These are phyloP conservation scores for Mortierella sp. DNA, from an alignment of 371 early-diverging fungal species.

Conservation along the genomic window DNA sequence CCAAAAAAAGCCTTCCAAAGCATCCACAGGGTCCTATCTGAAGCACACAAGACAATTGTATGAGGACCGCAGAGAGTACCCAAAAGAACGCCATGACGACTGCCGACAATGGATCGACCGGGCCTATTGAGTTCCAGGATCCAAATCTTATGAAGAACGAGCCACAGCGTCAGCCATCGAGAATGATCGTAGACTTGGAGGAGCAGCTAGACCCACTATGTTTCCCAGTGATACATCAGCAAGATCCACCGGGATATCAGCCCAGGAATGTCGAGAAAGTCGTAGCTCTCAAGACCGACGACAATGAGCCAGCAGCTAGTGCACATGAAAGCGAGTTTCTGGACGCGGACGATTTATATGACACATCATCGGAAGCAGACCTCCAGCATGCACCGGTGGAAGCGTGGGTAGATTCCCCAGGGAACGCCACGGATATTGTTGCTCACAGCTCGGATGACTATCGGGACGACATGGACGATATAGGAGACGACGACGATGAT, in stretches of 20 bases:
- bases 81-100: constrained; percentile 15
- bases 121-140: constrained; percentile 16
- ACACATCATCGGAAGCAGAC: constrained; percentile 22
- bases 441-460: constrained; percentile 36
- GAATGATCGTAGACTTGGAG: constrained; percentile 29
- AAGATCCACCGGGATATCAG: constrained; percentile 33
- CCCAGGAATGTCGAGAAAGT: constrained; percentile 16
- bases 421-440: constrained; percentile 16
- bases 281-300: not conserved
- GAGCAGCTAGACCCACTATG: constrained; percentile 12
- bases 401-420: constrained; percentile 23
- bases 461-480: constrained; percentile 38
- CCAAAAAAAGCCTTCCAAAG: too few species aligned
- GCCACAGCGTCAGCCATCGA: constrained; percentile 6
- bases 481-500: constrained; percentile 24
- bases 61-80: constrained; percentile 4
- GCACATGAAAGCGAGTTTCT: constrained; percentile 17
- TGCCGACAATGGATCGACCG: constrained; percentile 12
- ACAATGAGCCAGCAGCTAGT: constrained; percentile 3
- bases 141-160: constrained; percentile 8
- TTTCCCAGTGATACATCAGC: constrained; percentile 12
- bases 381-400: constrained; percentile 6
- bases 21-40: not conserved
- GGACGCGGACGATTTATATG: constrained; percentile 16
- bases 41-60: not conserved